phyloP scores from a whole-genome alignment of 352 stramenopile genomes.

The Phytopythium sindhum region DNA sequence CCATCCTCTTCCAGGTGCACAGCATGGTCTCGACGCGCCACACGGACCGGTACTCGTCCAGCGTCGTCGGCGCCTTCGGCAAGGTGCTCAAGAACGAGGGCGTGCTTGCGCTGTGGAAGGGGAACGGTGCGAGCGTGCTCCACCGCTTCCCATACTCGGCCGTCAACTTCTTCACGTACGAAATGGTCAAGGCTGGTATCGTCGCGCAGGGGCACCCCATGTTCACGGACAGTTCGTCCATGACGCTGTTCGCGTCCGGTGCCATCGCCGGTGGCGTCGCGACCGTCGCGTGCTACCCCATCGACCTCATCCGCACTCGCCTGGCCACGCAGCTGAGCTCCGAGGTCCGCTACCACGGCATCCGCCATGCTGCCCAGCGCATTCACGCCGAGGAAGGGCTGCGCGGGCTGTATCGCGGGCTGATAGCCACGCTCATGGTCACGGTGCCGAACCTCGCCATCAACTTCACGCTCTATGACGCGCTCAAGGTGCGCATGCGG shows the following conservation, averaged over 20 bases:
- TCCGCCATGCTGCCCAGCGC: slow-evolving; percentile 91
- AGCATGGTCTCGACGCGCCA: slow-evolving; percentile 91
- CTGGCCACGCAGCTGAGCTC: slow-evolving; percentile 92
- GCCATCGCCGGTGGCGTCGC: slow-evolving; percentile 67
- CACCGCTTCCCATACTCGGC: slow-evolving; percentile 96
- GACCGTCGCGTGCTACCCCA: slow-evolving; percentile 93
- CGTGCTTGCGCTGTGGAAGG: slow-evolving; percentile 92
- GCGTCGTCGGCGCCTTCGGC: slow-evolving; percentile 68
- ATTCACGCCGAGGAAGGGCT: slow-evolving; percentile 89
- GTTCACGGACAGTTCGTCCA: slow-evolving; percentile 74
- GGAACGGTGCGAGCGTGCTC: slow-evolving; percentile 94
- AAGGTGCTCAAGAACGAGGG: slow-evolving; percentile 94
- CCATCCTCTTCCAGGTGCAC: slow-evolving; percentile 97
- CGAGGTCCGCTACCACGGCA: slow-evolving; percentile 89
- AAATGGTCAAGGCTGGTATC: slow-evolving; percentile 85
- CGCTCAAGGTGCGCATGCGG: slow-evolving; percentile 88
- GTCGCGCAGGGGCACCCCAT: slow-evolving; percentile 57
- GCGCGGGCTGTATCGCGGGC: slow-evolving; percentile 91
- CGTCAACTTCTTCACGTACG: slow-evolving; percentile 97
- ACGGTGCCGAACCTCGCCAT: slow-evolving; percentile 96
- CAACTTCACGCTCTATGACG: slow-evolving; percentile 95
- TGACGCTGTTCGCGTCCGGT: slow-evolving; percentile 72
- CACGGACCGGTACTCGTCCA: slow-evolving; percentile 80
- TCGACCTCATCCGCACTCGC: slow-evolving; percentile 94
- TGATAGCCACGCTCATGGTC: slow-evolving; percentile 92